Evolutionary conservation across 768 basidiomycete genomes (phyloP), one percentile per base, ranked within the genome.

Genomic region (Trametes coccinea): DNA sequence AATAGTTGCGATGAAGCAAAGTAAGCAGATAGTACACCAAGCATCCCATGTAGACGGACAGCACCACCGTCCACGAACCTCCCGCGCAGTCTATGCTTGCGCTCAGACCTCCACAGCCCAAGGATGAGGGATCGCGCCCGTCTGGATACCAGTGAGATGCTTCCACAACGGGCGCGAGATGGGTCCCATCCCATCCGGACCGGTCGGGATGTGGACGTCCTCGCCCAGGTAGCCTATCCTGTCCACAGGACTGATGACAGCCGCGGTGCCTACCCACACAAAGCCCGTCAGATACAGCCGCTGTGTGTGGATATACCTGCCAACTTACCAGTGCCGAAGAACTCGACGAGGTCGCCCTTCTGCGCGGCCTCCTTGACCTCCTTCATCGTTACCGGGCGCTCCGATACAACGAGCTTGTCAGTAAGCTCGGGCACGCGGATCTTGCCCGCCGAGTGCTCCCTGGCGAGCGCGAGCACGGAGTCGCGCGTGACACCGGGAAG

Each of bases 141-240:
- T 88, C 75, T 96, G 93, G 56, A 91, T 86, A 5, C 78, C 82
- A 8, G 77, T 75, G 2, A 87, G 78, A 60, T 80, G 74, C 52
- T 76, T 76, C 72, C 82, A 78, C 31, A 86, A 72, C 5, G 78
- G 77, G 52, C 75, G 73, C 34, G 85, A 81, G 39, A 78, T 81
- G 0, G 87, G 86, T 0, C 93, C 93, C 85, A 95, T 85, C 0
- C 92, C 93, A 62, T 85, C 88, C 57, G 74, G 72, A 8, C 83
- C 84, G 6, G 80, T 81, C n/a, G 85, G 85, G 60, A 87, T 78
- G 41, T 69, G 52, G 33, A 87, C 70, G 65, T 87, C 85, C 49
- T 75, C 66, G 1, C 82, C 85, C 58, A 82, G 62, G 75, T 86
- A 87, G 11, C 85, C 85, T 68, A 87, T 86, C 63, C 74, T 78